Conservation (phyloP, 371 early-diverging fungal genomes). For the Lichtheimia hyalospora region DNA sequence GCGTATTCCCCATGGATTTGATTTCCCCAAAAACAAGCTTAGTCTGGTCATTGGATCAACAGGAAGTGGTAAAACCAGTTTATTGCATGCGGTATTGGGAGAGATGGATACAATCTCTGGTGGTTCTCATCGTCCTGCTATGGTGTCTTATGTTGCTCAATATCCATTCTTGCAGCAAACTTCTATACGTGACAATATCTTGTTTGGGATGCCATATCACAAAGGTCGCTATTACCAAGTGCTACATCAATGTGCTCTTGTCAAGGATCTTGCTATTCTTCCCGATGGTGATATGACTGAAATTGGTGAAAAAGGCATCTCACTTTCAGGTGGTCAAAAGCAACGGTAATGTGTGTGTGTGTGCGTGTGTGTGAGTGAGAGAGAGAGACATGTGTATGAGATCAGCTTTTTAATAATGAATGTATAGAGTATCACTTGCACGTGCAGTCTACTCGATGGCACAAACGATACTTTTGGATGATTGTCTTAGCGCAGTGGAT, state of each 20-base stretch:
- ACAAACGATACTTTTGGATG: constrained; percentile 69
- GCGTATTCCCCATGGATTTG: constrained; percentile 17
- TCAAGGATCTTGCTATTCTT: constrained; percentile 76
- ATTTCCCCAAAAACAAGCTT: constrained; percentile 66
- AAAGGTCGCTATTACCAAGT: constrained; percentile 65
- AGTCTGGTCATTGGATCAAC: constrained; percentile 69
- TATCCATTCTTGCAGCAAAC: constrained; percentile 83
- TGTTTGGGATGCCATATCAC: constrained; percentile 77
- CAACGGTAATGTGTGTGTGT: constrained; percentile 39
- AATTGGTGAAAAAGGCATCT: constrained; percentile 81
- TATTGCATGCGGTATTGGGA: constrained; percentile 71
- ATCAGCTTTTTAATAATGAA: not conserved
- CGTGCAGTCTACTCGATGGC: constrained; percentile 74
- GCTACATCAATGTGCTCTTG: constrained; percentile 63
- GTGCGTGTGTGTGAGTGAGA: too few species aligned
- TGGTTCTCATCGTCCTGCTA: not conserved
- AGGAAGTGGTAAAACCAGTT: constrained; percentile 70
- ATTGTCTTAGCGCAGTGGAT: constrained; percentile 81
- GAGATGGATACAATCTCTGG: constrained; percentile 64
- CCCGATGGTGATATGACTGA: constrained; percentile 83
- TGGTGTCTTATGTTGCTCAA: constrained; percentile 79
- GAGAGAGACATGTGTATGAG: too few species aligned
- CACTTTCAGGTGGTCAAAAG: constrained; percentile 69
- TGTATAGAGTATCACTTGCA: constrained; percentile 60
- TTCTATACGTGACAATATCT: constrained; percentile 81